These are phyloP conservation scores for Ustilago curta DNA, from an alignment of 1,284 basidiomycete genomes.

Conservation along the genomic window DNA sequence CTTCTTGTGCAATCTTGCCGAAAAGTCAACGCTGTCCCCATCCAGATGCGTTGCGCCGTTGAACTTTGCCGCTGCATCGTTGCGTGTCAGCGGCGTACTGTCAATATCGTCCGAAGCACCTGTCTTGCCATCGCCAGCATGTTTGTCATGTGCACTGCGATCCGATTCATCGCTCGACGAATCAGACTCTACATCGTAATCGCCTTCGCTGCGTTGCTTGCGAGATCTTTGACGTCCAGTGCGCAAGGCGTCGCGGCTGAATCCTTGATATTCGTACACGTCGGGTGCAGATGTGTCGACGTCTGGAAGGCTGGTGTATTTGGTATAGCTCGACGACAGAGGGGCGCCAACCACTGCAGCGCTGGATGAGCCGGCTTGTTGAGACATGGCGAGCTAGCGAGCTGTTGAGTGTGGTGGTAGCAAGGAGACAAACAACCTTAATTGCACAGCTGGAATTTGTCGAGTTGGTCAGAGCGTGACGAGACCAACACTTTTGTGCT, in stretches of 20 bases:
- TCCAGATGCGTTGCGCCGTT: constrained; percentile 30
- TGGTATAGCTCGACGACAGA: constrained; percentile 21
- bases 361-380: constrained; percentile 11
- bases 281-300: constrained; percentile 43
- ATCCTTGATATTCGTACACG: constrained; percentile 37
- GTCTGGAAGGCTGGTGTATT: constrained; percentile 49
- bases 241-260: constrained; percentile 8
- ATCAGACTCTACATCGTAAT: constrained; percentile 14
- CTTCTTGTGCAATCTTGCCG: constrained; percentile 20
- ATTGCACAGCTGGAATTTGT: background rate
- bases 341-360: background rate
- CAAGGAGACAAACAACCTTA: background rate
- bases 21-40: constrained; percentile 20
- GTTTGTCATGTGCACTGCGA: constrained; percentile 26
- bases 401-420: constrained; percentile 7
- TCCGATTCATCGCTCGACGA: constrained; percentile 31
- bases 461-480: constrained; percentile 9
- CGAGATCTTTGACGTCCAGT: constrained; percentile 12
- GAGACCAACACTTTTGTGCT: constrained; percentile 29
- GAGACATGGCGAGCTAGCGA: constrained; percentile 14
- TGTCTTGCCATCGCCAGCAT: constrained; percentile 20
- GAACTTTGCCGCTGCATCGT: constrained; percentile 39
- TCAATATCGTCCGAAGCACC: constrained; percentile 34
- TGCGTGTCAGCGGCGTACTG: constrained; percentile 14
- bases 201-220: constrained; percentile 7